Evolutionary conservation across 192 early-diverging fungal genomes (phyloP).

Genomic region (Gryganskiella cystojenkinii): DNA sequence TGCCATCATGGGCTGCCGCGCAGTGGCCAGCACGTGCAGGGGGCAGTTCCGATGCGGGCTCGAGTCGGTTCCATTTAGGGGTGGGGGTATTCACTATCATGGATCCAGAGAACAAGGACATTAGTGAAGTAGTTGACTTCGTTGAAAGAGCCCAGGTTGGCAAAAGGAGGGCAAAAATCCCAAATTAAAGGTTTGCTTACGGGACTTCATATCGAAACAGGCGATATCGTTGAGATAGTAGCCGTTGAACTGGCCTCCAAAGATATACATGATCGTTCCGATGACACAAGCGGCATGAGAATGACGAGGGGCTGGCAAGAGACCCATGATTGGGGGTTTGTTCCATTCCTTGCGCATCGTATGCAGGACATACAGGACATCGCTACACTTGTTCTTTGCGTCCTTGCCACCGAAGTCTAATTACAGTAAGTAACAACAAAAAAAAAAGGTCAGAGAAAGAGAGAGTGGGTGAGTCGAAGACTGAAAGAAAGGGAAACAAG

Average conservation of each 20-base stretch:
- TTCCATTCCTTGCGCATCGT: conserved; percentile 50
- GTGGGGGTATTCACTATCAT: conserved; percentile 37
- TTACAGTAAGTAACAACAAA: not conserved
- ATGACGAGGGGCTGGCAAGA: conserved; percentile 40
- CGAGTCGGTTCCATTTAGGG: conserved; percentile 48
- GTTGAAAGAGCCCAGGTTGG: not conserved
- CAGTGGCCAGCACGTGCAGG: conserved; percentile 54
- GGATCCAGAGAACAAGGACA: not conserved
- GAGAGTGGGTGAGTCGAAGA: not conserved
- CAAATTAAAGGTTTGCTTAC: too few species aligned
- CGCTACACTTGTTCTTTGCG: conserved; percentile 49
- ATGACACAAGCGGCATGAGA: conserved; percentile 60
- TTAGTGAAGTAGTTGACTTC: not conserved
- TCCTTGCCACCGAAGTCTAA: conserved; percentile 52
- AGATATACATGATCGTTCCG: conserved; percentile 63
- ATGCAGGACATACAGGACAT: conserved; percentile 38
- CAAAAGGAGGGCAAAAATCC: not conserved
- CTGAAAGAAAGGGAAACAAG: not conserved
- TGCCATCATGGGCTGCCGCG: conserved; percentile 47
- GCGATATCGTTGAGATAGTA: conserved; percentile 61
- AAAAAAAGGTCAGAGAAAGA: not conserved
- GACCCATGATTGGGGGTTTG: conserved; percentile 31
- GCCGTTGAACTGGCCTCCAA: conserved; percentile 60
- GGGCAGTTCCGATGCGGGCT: conserved; percentile 48
- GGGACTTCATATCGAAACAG: conserved; percentile 58